Conservation (phyloP, 2,329 filamentous ascomycete genomes). For the Tolypocladium guangdongense region DNA sequence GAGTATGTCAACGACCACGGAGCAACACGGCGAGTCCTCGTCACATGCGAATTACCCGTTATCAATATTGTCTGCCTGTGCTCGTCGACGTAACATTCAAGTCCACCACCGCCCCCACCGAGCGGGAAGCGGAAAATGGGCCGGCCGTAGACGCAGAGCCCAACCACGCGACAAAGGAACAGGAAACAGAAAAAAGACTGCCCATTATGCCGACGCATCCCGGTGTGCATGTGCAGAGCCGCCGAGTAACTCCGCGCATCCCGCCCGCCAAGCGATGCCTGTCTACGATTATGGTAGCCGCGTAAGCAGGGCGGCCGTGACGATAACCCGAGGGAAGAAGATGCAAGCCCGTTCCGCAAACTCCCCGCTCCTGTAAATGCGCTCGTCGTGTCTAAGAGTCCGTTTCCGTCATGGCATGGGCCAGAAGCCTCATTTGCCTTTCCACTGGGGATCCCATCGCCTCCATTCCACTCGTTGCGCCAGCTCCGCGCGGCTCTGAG, state of each 20-base stretch:
- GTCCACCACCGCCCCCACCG: no score
- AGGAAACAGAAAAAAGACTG: neutral
- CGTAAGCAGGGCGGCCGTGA: neutral
- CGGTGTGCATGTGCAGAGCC: neutral
- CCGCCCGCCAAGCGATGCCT: neutral
- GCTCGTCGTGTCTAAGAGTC: neutral
- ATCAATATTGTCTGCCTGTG: no score
- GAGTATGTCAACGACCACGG: no score
- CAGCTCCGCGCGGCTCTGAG: neutral
- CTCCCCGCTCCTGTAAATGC: conserved; percentile 1
- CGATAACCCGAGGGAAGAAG: neutral
- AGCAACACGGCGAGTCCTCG: no score
- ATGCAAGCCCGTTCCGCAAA: neutral
- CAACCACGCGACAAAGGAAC: no score
- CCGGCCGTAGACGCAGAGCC: no score
- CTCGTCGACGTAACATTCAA: no score
- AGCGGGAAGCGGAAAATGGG: no score
- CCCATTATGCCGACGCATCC: neutral
- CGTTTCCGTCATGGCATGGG: neutral
- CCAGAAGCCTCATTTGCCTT: no score
- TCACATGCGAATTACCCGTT: no score
- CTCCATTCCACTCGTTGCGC: neutral
- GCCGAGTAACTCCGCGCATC: neutral
- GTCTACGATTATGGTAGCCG: neutral
- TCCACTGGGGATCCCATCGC: neutral